Evolutionary conservation across 768 basidiomycete genomes (phyloP).

Genomic region (Psilocybe sp.): DNA sequence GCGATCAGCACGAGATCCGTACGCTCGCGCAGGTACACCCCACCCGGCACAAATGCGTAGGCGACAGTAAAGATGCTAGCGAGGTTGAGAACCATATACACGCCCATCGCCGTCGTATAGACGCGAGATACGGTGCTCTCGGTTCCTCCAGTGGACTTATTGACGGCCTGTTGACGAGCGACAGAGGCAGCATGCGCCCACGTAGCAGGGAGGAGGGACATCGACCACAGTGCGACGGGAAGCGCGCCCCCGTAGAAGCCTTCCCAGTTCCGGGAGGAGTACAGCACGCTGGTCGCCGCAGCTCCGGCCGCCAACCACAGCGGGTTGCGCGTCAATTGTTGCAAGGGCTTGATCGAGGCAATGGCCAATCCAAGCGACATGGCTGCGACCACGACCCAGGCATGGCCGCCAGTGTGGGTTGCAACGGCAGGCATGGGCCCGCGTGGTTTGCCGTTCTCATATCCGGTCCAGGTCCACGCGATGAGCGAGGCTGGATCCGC

Average conservation of each 20-base stretch:
- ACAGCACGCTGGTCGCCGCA: conserved; percentile 53
- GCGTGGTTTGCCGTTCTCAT: conserved; percentile 50
- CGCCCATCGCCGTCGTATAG: conserved; percentile 53
- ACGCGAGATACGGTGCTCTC: conserved; percentile 41
- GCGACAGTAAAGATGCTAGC: conserved; percentile 82
- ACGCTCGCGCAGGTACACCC: conserved; percentile 69
- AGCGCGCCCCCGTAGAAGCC: conserved; percentile 67
- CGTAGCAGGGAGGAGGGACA: conserved; percentile 57
- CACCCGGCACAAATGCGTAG: conserved; percentile 88
- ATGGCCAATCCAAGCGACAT: conserved; percentile 57
- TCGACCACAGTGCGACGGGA: conserved; percentile 57
- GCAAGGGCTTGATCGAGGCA: conserved; percentile 10
- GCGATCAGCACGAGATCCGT: conserved; percentile 64
- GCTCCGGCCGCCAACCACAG: conserved; percentile 55
- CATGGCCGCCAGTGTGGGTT: conserved; percentile 30
- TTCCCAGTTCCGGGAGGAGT: conserved; percentile 59
- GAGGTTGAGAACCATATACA: conserved; percentile 62
- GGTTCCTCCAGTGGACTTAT: neutral
- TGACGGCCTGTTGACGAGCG: conserved; percentile 7
- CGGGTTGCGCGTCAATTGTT: conserved; percentile 36
- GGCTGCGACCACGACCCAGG: conserved; percentile 53
- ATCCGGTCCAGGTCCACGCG: conserved; percentile 92
- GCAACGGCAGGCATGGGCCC: conserved; percentile 77
- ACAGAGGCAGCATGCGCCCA: conserved; percentile 43
- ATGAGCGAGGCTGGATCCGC: conserved; percentile 77